These are phyloP conservation scores for Thuja plicata DNA, from an alignment of 83 land plant species.

Conservation along the genomic window DNA sequence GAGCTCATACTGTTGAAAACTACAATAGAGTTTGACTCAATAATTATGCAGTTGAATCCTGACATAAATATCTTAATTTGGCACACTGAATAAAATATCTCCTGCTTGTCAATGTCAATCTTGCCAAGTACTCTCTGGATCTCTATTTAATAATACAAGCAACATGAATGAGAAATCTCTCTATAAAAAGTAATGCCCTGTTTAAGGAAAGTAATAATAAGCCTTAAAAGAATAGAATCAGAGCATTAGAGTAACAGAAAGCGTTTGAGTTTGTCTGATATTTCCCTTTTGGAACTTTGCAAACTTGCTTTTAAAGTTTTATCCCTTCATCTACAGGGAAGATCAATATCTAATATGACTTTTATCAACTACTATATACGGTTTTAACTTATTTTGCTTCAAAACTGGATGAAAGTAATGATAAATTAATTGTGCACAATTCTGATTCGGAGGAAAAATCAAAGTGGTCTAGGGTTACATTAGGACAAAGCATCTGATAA, in stretches of 20 bases:
- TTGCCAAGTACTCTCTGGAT: not conserved
- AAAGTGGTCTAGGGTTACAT: not conserved
- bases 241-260: not conserved
- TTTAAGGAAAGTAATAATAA: not conserved
- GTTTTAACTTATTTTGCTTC: not conserved
- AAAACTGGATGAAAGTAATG: not conserved
- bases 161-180: not conserved
- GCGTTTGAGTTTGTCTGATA: not conserved
- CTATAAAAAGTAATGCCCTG: not conserved
- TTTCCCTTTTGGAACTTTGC: not conserved
- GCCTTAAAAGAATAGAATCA: too few species aligned
- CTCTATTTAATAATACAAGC: not conserved
- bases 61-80: too few species aligned
- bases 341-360: too few species aligned
- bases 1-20: not conserved
- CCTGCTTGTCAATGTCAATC: not conserved
- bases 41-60: too few species aligned
- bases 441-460: not conserved
- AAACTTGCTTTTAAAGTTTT: too few species aligned
- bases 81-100: too few species aligned
- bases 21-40: not conserved
- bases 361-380: not conserved
- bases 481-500: not conserved
- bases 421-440: not conserved
- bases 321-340: not conserved